A percentile compares a stretch with the other conserved stretches of the same genome.
These are phyloP conservation scores for Acanthochlamys bracteata DNA, from an alignment of 106 monocot species.

Conservation along the genomic window DNA sequence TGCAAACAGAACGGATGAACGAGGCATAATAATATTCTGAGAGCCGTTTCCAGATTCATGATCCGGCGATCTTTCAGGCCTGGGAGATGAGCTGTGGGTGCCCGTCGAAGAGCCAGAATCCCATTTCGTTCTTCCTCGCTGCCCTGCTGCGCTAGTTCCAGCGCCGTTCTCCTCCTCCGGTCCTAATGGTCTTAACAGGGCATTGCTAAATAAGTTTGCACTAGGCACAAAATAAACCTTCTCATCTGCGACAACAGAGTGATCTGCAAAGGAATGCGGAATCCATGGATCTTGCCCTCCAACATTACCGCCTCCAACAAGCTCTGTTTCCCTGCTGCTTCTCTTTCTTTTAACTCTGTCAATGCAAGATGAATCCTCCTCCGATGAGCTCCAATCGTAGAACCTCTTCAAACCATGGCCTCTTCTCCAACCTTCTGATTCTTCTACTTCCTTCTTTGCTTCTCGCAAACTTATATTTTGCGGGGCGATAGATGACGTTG, in stretches of 20 bases:
- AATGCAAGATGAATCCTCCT: constrained; percentile 6
- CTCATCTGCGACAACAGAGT: constrained; percentile 12
- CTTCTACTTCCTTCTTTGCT: constrained; percentile 11
- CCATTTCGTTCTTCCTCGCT: constrained; percentile 12
- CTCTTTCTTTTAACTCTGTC: constrained; percentile 37
- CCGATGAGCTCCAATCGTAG: constrained; percentile 19
- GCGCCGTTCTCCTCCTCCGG: constrained; percentile 7
- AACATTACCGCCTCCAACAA: constrained; percentile 5
- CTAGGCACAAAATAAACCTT: constrained; percentile 23
- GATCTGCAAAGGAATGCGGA: constrained; percentile 10
- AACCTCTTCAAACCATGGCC: constrained; percentile 36
- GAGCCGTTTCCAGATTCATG: no score
- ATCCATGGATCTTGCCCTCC: constrained; percentile 26
- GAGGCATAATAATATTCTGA: neutral
- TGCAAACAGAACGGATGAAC: no score
- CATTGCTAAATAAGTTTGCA: constrained; percentile 8
- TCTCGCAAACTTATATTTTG: neutral
- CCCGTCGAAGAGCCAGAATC: constrained; percentile 26
- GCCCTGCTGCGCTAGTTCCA: constrained; percentile 9
- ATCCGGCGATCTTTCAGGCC: no score
- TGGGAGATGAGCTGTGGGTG: constrained; percentile 6
- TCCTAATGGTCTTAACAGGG: constrained; percentile 9
- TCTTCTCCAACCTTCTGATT: neutral
- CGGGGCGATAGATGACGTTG: constrained; percentile 27
- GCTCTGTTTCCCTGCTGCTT: constrained; percentile 4